Evolutionary conservation across 176 grass and related monocot genomes (phyloP).

Genomic region (Aechmea fasciata): DNA sequence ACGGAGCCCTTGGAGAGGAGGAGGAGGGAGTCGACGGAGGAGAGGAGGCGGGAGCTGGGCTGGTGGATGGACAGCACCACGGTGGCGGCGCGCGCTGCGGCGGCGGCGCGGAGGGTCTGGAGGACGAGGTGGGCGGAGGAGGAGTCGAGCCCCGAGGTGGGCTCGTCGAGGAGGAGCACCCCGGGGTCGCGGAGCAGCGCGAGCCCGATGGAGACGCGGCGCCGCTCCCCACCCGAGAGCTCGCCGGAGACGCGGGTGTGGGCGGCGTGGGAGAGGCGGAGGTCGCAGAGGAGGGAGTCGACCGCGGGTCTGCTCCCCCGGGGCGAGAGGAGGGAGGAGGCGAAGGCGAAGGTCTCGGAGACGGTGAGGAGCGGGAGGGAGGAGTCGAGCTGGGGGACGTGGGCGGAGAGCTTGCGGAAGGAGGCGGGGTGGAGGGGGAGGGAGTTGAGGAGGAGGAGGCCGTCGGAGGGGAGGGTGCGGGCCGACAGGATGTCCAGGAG

Average conservation of each 20-base stretch:
- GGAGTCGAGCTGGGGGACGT: slow-evolving; percentile 65
- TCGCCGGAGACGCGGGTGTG: slow-evolving; percentile 55
- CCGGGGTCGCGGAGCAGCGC: slow-evolving; percentile 56
- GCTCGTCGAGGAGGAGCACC: slow-evolving; percentile 86
- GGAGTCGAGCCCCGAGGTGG: slow-evolving; percentile 79
- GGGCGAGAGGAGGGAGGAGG: slow-evolving; percentile 48
- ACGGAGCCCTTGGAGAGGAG: slow-evolving; percentile 77
- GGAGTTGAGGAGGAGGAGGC: slow-evolving; percentile 54
- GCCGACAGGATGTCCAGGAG: slow-evolving; percentile 84
- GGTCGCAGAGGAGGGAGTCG: slow-evolving; percentile 38
- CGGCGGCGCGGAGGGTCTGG: slow-evolving; percentile 52
- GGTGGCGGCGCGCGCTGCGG: slow-evolving; percentile 44
- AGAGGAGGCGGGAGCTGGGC: slow-evolving; percentile 80
- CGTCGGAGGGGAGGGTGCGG: slow-evolving; percentile 49
- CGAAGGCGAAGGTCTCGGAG: slow-evolving; percentile 75
- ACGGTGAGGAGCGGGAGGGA: slow-evolving; percentile 76
- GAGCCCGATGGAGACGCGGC: slow-evolving; percentile 83
- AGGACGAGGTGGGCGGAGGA: slow-evolving; percentile 68
- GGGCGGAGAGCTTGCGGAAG: slow-evolving; percentile 67
- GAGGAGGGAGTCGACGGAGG: slow-evolving; percentile 69
- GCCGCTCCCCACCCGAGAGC: slow-evolving; percentile 76
- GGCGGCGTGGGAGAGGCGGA: slow-evolving; percentile 49
- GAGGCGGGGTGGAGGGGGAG: slow-evolving; percentile 40
- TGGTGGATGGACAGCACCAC: slow-evolving; percentile 88
- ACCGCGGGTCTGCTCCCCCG: slow-evolving; percentile 24